A percentile compares a stretch with the other conserved stretches of the same genome.
phyloP scores from a whole-genome alignment of 1,139 yeast species.

The Scheffersomyces illinoinensis region DNA sequence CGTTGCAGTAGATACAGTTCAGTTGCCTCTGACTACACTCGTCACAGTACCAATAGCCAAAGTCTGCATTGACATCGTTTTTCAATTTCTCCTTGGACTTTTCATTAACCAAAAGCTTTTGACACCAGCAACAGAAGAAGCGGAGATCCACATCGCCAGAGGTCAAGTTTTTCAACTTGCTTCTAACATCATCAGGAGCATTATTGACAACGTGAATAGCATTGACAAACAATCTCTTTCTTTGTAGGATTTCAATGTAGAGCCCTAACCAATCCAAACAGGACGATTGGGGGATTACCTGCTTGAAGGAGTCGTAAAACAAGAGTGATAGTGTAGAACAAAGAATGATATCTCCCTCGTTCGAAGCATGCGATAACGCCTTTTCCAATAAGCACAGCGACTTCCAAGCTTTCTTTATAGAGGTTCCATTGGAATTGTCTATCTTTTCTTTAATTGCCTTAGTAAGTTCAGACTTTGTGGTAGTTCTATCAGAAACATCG shows the following conservation, averaged over 20 bases:
- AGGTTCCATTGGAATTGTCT: slow-evolving; percentile 2
- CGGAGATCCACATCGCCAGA: slow-evolving; percentile 59
- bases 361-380: slow-evolving; percentile 53
- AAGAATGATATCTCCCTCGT: slow-evolving; percentile 67
- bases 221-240: slow-evolving; percentile 53
- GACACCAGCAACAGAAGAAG: slow-evolving; percentile 70
- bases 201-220: slow-evolving; percentile 60
- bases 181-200: slow-evolving; percentile 37
- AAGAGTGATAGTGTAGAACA: slow-evolving; percentile 61
- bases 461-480: slow-evolving; percentile 31
- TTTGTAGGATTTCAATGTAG: slow-evolving; percentile 58
- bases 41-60: slow-evolving; percentile 87
- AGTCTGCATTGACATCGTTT: slow-evolving; percentile 14
- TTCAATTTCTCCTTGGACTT: slow-evolving; percentile 40
- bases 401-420: slow-evolving; percentile 30
- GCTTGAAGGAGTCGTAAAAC: slow-evolving; percentile 41
- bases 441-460: slow-evolving; percentile 23
- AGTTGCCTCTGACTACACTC: slow-evolving; percentile 61
- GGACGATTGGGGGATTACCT: slow-evolving; percentile 20
- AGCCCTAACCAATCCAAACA: slow-evolving; percentile 57
- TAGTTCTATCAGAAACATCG: neutral
- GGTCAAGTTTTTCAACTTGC: slow-evolving; percentile 46
- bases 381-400: slow-evolving; percentile 33
- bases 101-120: slow-evolving; percentile 65
- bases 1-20: slow-evolving; percentile 78